These are phyloP conservation scores for Pichia terricola DNA, from an alignment of 1,139 yeast genomes.

Conservation along the genomic window DNA sequence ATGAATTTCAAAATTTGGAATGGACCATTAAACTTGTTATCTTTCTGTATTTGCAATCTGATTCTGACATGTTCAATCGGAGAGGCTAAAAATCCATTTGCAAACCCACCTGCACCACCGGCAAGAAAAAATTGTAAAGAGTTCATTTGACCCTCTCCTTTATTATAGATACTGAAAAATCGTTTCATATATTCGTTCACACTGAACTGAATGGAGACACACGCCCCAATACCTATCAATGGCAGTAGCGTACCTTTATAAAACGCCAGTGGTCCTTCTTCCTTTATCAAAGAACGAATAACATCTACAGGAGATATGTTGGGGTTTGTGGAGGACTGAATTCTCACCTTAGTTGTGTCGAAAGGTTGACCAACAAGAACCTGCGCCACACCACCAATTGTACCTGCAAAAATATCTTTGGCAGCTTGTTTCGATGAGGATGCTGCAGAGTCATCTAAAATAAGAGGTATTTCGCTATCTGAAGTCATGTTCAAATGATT, in stretches of 20 bases:
- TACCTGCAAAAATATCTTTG: constrained; percentile 83
- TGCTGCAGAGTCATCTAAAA: constrained; percentile 21
- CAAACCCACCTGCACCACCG: constrained; percentile 85
- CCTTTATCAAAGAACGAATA: constrained; percentile 52
- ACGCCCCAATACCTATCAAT: constrained; percentile 82
- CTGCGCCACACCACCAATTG: constrained; percentile 90
- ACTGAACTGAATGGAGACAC: constrained; percentile 74
- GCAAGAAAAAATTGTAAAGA: constrained; percentile 59
- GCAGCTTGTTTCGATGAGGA: constrained; percentile 39
- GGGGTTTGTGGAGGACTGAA: constrained; percentile 74
- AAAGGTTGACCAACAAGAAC: constrained; percentile 95
- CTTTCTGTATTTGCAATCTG: constrained; percentile 74
- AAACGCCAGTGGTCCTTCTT: constrained; percentile 71
- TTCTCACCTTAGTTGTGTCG: constrained; percentile 85
- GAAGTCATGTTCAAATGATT: constrained; percentile 23
- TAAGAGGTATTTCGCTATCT: constrained; percentile 32
- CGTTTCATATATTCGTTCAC: constrained; percentile 93
- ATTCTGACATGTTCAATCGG: constrained; percentile 94
- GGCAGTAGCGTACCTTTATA: constrained; percentile 48
- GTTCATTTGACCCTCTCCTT: constrained; percentile 18
- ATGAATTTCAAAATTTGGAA: constrained; percentile 64
- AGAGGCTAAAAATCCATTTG: constrained; percentile 77
- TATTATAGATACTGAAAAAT: constrained; percentile 34
- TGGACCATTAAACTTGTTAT: constrained; percentile 57
- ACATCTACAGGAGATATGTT: constrained; percentile 63